These are phyloP conservation scores for Saccharomycopsis hybrid DNA, from an alignment of 1,139 yeast genomes.

Conservation along the genomic window DNA sequence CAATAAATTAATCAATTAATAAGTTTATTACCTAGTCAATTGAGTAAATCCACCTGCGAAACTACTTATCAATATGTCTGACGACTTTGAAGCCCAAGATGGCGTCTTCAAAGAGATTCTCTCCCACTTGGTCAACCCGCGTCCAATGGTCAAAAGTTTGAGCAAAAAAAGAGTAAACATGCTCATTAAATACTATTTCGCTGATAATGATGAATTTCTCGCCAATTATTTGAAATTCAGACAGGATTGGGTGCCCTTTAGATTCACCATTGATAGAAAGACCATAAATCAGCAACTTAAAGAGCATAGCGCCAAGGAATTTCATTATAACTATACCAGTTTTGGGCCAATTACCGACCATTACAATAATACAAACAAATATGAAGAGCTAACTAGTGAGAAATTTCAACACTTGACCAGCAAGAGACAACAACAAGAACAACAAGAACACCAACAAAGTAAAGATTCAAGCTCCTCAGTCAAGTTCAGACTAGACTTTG, in stretches of 20 bases:
- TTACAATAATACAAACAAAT: neutral
- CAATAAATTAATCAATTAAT: no score
- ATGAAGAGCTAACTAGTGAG: neutral
- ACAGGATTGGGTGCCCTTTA: constrained; percentile 5
- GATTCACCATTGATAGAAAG: neutral
- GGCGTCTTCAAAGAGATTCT: no score
- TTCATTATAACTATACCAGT: neutral
- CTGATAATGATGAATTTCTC: constrained; percentile 1
- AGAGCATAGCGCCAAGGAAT: constrained; percentile 1
- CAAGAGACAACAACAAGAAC: neutral
- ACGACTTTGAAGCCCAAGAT: no score
- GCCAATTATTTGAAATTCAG: neutral
- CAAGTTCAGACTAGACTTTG: neutral
- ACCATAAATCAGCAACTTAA: constrained; percentile 1
- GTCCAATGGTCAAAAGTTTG: no score
- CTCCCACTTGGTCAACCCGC: no score
- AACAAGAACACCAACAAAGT: no score
- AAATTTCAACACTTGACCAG: neutral
- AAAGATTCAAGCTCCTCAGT: neutral
- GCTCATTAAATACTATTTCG: neutral
- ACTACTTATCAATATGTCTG: no score
- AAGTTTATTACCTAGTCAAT: no score
- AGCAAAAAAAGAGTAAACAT: no score
- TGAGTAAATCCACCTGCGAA: no score
- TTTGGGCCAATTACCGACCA: no score